phyloP scores from a whole-genome alignment of 306 rosid species.

The Citrullus amarus region DNA sequence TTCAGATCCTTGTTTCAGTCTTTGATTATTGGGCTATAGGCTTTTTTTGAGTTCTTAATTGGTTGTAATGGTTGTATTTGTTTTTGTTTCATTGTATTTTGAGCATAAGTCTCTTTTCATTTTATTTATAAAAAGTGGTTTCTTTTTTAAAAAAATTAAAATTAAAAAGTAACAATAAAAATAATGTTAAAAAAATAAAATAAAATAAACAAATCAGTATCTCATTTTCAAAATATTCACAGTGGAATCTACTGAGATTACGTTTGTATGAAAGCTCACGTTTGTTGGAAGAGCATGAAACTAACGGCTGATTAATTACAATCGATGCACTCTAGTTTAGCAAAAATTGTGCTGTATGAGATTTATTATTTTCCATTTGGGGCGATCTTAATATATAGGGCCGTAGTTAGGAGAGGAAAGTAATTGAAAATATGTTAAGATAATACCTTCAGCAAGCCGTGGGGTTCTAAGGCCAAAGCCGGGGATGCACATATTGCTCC shows the following conservation, averaged over 20 bases:
- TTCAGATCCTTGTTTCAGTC: too few relatives aligned
- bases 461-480: conserved; percentile 80
- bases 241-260: not conserved
- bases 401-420: not conserved
- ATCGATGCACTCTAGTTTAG: not conserved
- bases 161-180: too few relatives aligned
- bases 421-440: not conserved
- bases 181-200: too few relatives aligned
- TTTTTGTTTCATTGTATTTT: too few relatives aligned
- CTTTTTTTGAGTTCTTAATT: too few relatives aligned
- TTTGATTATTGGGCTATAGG: too few relatives aligned
- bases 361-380: not conserved
- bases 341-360: not conserved
- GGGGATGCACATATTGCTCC: conserved; percentile 98
- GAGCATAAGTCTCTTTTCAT: too few relatives aligned
- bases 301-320: not conserved
- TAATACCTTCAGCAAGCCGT: conserved; percentile 74
- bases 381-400: not conserved
- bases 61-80: too few relatives aligned
- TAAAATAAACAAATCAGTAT: too few relatives aligned
- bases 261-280: not conserved
- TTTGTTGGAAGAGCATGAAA: not conserved
- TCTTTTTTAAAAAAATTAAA: too few relatives aligned
- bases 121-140: too few relatives aligned
- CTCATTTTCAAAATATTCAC: not conserved